Evolutionary conservation across 192 early-diverging fungal genomes (phyloP).

Genomic region (Phlyctochytrium bullatum): DNA sequence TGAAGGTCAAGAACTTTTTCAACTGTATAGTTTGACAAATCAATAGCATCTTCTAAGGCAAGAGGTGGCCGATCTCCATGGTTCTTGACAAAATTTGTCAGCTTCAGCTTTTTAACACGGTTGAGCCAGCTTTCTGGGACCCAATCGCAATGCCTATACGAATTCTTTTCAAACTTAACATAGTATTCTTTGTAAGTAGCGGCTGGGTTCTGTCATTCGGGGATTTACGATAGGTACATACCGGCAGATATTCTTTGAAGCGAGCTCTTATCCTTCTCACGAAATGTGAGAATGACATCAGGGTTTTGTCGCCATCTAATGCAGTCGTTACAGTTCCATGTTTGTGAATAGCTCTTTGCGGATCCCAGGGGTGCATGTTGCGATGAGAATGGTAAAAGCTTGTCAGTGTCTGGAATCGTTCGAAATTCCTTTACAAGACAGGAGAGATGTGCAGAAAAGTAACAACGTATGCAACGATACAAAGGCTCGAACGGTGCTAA

Average conservation of each 20-base stretch:
- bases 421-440: too few relatives aligned
- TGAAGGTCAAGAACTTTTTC: slow-evolving; percentile 40
- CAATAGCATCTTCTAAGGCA: background rate
- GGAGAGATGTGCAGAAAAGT: slow-evolving; percentile 8
- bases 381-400: too few relatives aligned
- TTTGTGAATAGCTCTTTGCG: slow-evolving; percentile 5
- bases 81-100: slow-evolving; percentile 24
- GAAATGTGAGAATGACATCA: slow-evolving; percentile 35
- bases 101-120: slow-evolving; percentile 18
- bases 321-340: slow-evolving; percentile 44
- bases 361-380: background rate
- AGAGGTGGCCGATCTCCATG: background rate
- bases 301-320: slow-evolving; percentile 25
- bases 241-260: too few relatives aligned
- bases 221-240: background rate
- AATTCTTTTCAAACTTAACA: slow-evolving; percentile 37
- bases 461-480: slow-evolving; percentile 26
- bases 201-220: too few relatives aligned
- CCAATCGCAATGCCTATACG: slow-evolving; percentile 43
- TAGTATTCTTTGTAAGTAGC: slow-evolving; percentile 49
- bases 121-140: slow-evolving; percentile 42
- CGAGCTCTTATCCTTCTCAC: too few relatives aligned
- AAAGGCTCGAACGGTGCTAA: slow-evolving; percentile 9
- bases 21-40: slow-evolving; percentile 8
- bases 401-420: too few relatives aligned